Percentiles rank a stretch among this genome's conserved stretches.
phyloP scores from a whole-genome alignment of 177 flowering plant genomes.

The Vitis hybrid region DNA sequence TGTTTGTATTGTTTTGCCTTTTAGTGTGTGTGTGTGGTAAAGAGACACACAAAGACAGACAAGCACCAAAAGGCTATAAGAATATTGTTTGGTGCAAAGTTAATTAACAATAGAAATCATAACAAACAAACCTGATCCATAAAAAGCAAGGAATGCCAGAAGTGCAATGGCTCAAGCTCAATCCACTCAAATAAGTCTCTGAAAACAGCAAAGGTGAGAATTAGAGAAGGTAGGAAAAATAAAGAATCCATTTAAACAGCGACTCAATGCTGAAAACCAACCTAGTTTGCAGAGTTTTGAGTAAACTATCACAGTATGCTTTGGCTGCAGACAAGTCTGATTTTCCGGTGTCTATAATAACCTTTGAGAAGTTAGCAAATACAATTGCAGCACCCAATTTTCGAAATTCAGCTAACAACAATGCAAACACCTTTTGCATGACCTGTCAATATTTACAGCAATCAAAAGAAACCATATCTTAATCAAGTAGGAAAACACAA shows the following conservation, averaged over 20 bases:
- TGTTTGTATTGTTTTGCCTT: too few species aligned
- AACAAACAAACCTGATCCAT: conserved; percentile 88
- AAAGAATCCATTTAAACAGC: not conserved
- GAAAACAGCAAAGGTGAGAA: conserved; percentile 19
- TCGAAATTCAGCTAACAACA: conserved; percentile 85
- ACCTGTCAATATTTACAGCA: conserved; percentile 44
- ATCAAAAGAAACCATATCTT: not conserved
- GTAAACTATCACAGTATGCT: conserved; percentile 89
- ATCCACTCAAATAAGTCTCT: conserved; percentile 98
- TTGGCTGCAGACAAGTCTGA: conserved; percentile 71
- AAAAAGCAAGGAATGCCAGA: conserved; percentile 88
- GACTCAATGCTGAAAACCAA: conserved; percentile 22
- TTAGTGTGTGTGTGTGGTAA: too few species aligned
- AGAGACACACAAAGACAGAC: too few species aligned
- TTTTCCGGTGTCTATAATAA: conserved; percentile 93
- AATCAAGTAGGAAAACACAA: not conserved
- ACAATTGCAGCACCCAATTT: conserved; percentile 84
- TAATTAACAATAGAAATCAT: not conserved
- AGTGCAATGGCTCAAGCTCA: conserved; percentile 84
- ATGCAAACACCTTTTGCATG: conserved; percentile 94
- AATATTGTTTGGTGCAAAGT: not conserved
- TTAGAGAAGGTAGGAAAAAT: conserved; percentile 1
- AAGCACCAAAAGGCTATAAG: not conserved
- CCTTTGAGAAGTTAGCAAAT: conserved; percentile 87
- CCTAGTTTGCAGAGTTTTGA: conserved; percentile 81